A percentile compares a stretch with the other conserved stretches of the same genome.
phyloP scores from a whole-genome alignment of 164 flowering plant genomes.

The Hamamelis virginiana region DNA sequence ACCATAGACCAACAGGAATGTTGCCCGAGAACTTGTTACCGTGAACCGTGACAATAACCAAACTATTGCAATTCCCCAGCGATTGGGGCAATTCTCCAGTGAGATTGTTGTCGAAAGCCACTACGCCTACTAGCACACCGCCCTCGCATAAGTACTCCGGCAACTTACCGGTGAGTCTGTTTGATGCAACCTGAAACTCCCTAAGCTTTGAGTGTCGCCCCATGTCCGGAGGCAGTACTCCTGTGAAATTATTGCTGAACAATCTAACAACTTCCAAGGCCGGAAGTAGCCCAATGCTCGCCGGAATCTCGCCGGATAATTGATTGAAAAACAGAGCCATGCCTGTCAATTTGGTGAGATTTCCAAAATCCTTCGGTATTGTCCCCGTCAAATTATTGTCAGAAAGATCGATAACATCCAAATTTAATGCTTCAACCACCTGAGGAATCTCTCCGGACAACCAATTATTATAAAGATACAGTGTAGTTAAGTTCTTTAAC shows the following conservation, averaged over 20 bases:
- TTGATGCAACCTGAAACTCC: background rate
- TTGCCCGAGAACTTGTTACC: background rate
- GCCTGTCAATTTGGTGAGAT: slow-evolving; percentile 9
- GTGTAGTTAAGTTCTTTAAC: too few relatives aligned
- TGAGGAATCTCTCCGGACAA: slow-evolving; percentile 26
- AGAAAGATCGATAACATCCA: slow-evolving; percentile 25
- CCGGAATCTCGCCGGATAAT: slow-evolving; percentile 42
- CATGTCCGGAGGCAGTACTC: background rate
- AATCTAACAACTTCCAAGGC: too few relatives aligned
- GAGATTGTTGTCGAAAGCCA: background rate
- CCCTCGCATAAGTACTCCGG: background rate
- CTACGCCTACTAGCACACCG: background rate
- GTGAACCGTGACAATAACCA: background rate
- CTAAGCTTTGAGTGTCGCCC: background rate
- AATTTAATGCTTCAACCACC: slow-evolving; percentile 8
- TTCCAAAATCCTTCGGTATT: slow-evolving; percentile 24
- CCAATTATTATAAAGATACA: slow-evolving; percentile 24
- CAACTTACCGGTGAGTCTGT: background rate
- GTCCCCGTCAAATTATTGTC: slow-evolving; percentile 7
- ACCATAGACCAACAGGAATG: background rate
- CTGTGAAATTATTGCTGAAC: background rate
- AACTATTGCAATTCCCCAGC: background rate
- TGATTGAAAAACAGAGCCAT: slow-evolving; percentile 24
- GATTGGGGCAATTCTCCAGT: background rate
- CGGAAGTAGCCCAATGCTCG: slow-evolving; percentile 12